Conservation (phyloP, 768 basidiomycete genomes). For the Naganishia antarctica region DNA sequence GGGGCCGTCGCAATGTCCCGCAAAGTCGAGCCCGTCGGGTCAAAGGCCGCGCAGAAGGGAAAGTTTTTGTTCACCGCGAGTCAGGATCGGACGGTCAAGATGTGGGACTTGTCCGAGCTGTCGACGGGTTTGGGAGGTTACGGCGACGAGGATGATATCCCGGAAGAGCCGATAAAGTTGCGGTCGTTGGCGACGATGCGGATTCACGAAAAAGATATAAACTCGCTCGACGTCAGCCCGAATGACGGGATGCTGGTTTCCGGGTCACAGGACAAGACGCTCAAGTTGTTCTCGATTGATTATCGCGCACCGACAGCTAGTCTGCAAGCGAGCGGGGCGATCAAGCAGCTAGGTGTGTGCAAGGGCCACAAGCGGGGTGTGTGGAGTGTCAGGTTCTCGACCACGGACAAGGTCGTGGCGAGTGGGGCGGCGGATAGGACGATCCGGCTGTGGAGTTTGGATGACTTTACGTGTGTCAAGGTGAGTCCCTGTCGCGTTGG, state of each 20-base stretch:
- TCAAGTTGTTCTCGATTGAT: slow-evolving; percentile 77
- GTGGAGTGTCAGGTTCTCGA: slow-evolving; percentile 87
- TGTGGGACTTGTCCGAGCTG: slow-evolving; percentile 75
- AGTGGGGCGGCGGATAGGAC: slow-evolving; percentile 95
- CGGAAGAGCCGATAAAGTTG: slow-evolving; percentile 52
- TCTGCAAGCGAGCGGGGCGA: slow-evolving; percentile 58
- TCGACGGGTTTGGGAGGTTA: too few relatives aligned
- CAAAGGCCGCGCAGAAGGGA: slow-evolving; percentile 23
- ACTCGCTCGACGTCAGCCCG: slow-evolving; percentile 85
- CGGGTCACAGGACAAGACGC: slow-evolving; percentile 91
- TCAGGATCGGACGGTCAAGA: slow-evolving; percentile 95
- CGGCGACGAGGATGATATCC: slow-evolving; percentile 29
- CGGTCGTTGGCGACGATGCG: slow-evolving; percentile 77
- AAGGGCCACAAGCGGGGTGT: slow-evolving; percentile 96
- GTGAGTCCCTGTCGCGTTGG: slow-evolving; percentile 39
- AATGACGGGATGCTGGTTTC: slow-evolving; percentile 83
- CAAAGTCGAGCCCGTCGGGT: slow-evolving; percentile 42
- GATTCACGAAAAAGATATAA: slow-evolving; percentile 98
- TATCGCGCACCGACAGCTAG: slow-evolving; percentile 51
- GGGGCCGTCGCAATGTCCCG: slow-evolving; percentile 74
- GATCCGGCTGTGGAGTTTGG: slow-evolving; percentile 86
- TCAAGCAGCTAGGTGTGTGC: slow-evolving; percentile 75
- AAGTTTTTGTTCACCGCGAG: slow-evolving; percentile 88
- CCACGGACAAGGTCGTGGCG: slow-evolving; percentile 74
- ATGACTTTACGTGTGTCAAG: slow-evolving; percentile 83